These are phyloP conservation scores for Anisodus acutangulus DNA, from an alignment of 257 asterid genomes.

Conservation along the genomic window DNA sequence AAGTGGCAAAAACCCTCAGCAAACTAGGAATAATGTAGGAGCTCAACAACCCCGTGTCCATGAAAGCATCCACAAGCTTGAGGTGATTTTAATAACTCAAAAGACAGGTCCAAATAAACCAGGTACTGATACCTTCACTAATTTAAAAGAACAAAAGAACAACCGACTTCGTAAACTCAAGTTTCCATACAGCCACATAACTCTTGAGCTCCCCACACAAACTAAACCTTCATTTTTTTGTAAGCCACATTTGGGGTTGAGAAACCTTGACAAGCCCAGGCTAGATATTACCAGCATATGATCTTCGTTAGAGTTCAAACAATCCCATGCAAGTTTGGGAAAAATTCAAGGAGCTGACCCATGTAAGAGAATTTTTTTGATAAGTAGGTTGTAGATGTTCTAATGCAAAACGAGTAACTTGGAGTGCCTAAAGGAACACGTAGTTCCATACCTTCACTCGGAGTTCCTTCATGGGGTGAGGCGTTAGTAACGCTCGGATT, in stretches of 20 bases:
- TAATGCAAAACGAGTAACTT: neutral
- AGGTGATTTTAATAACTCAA: neutral
- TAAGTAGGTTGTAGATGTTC: neutral
- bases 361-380: neutral
- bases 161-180: neutral
- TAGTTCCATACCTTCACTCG: conserved; percentile 73
- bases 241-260: neutral
- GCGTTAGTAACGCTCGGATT: conserved; percentile 91
- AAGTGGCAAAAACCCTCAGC: neutral
- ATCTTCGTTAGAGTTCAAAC: neutral
- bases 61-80: conserved; percentile 18
- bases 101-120: neutral
- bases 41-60: neutral
- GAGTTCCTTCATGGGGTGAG: conserved; percentile 99
- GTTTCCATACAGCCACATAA: conserved; percentile 12
- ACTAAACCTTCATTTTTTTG: neutral
- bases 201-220: neutral
- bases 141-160: neutral
- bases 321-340: conserved; percentile 1
- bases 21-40: neutral
- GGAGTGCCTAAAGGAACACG: neutral
- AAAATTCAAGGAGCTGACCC: neutral
- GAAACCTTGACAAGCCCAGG: conserved; percentile 1
- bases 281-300: conserved; percentile 5
- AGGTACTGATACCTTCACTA: neutral